These are phyloP conservation scores for Linum tenue DNA, from an alignment of 345 rosid genomes.

Conservation along the genomic window DNA sequence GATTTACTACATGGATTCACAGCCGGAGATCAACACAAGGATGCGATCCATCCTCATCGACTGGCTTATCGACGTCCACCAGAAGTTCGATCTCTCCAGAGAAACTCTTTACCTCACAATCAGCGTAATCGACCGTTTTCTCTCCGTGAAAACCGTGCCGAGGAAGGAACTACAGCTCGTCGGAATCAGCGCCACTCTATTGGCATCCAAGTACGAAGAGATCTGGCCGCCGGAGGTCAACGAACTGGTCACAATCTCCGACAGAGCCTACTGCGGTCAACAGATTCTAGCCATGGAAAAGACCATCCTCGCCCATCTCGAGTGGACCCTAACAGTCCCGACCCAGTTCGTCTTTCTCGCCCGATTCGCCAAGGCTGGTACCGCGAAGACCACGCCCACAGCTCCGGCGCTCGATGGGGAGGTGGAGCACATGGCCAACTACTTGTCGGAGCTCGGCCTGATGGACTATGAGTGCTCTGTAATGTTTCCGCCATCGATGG, in stretches of 20 bases:
- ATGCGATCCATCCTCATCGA: constrained; percentile 85
- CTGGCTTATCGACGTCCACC: constrained; percentile 59
- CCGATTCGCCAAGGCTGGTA: constrained; percentile 68
- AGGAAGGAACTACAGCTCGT: constrained; percentile 5
- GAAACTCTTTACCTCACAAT: constrained; percentile 2
- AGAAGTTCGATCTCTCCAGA: neutral
- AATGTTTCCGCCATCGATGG: constrained; percentile 55
- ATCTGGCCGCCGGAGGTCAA: neutral
- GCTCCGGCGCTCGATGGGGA: constrained; percentile 7
- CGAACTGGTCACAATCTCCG: neutral
- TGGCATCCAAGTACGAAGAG: constrained; percentile 6
- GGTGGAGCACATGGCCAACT: constrained; percentile 82
- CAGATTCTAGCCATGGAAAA: constrained; percentile 31
- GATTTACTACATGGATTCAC: constrained; percentile 50
- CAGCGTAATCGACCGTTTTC: constrained; percentile 8
- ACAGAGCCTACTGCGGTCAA: neutral
- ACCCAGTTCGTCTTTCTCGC: constrained; percentile 78
- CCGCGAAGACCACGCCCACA: neutral
- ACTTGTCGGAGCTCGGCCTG: constrained; percentile 73
- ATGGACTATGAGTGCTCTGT: constrained; percentile 47
- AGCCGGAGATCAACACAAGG: constrained; percentile 70
- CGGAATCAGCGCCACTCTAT: constrained; percentile 6
- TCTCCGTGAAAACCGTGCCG: neutral
- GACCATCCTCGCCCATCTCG: constrained; percentile 60
- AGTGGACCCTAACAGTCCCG: constrained; percentile 91